Evolutionary conservation across 2,329 filamentous ascomycete genomes (phyloP).

Genomic region (Venturia aucupariae): DNA sequence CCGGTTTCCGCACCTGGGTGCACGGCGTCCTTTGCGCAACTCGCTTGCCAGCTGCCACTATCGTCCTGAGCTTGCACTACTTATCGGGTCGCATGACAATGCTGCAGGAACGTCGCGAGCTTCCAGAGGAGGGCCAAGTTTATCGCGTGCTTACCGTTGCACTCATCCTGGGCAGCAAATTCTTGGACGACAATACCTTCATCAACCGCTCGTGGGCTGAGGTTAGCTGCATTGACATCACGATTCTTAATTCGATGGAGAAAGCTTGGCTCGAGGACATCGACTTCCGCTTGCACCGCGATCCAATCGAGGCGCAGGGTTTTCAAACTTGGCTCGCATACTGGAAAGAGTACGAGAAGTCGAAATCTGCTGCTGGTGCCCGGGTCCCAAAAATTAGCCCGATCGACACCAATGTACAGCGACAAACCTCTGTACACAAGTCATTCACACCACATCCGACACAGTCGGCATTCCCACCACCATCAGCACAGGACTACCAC

Average conservation of each 20-base stretch:
- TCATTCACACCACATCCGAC: slow-evolving; percentile 28
- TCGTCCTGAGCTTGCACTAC: slow-evolving; percentile 84
- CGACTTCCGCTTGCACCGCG: slow-evolving; percentile 77
- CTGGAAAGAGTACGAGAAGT: slow-evolving; percentile 55
- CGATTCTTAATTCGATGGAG: slow-evolving; percentile 77
- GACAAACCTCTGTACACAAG: slow-evolving; percentile 42
- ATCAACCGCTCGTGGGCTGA: slow-evolving; percentile 96
- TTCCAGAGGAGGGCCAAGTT: slow-evolving; percentile 53
- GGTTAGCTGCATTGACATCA: slow-evolving; percentile 79
- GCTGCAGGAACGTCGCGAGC: slow-evolving; percentile 39
- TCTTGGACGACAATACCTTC: slow-evolving; percentile 93
- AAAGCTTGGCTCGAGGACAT: slow-evolving; percentile 80
- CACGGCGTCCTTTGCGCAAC: slow-evolving; percentile 85
- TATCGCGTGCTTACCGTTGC: slow-evolving; percentile 83
- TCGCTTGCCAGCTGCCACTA: slow-evolving; percentile 80
- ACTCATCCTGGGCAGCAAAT: slow-evolving; percentile 85
- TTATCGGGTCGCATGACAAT: slow-evolving; percentile 74
- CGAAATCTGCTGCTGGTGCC: slow-evolving; percentile 34
- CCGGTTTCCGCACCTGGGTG: slow-evolving; percentile 83
- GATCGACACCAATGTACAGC: slow-evolving; percentile 55
- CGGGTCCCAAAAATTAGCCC: slow-evolving; percentile 43
- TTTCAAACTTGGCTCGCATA: slow-evolving; percentile 56
- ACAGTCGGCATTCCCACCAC: not conserved
- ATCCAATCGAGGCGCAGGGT: slow-evolving; percentile 66
- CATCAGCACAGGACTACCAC: slow-evolving; percentile 21